Evolutionary conservation across 805 yeast genomes (phyloP), one percentile per base, ranked within the genome.

Genomic region (Ogataea pignaliae): DNA sequence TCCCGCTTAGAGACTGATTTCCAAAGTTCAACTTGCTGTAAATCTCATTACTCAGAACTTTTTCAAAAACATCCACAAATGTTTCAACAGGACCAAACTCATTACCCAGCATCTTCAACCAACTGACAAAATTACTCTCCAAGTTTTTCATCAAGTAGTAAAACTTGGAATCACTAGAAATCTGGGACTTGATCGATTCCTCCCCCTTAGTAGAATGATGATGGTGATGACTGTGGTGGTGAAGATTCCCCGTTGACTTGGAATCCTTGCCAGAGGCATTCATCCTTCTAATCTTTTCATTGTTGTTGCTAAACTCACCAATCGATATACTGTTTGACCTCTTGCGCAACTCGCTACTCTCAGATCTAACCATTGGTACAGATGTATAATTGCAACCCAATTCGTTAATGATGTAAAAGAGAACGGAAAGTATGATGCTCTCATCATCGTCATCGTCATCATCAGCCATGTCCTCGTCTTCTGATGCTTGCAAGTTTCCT

Each of bases 301-400:
- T 60, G 41, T 60, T 61, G 44, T 55, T 57, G 37, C 51, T 54
- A 34, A 61, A 57, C 37, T 55, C 59, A 13, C 61, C 59, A 30
- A 56, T 53, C 16, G 60, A 51, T 10, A 58, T 56, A 41, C 60
- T 55, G 37, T 55, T 54, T 10, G 59, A 47, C 13, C 61, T 41
- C 21, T 51, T 51, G 18, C 46, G 42, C 14, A 30, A 6, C 13
- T 12, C 13, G 13, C 21, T 18, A n/a, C n/a, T 13, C 32, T 17
- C 15, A 34, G 11, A 12, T 37, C 41, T 18, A 18, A 35, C 13
- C 5, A 37, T 11, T 11, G 34, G 8, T 9, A 37, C 32, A 4
- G 29, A n/a, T 6, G 16, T 26, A 38, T 44, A 44, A 33, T 50
- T 47, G 13, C 53, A 40, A 9, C 66, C 66, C 17, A 59, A 43